Conservation (phyloP, 2,329 filamentous ascomycete genomes). For the Orbilia ellipsospora region DNA sequence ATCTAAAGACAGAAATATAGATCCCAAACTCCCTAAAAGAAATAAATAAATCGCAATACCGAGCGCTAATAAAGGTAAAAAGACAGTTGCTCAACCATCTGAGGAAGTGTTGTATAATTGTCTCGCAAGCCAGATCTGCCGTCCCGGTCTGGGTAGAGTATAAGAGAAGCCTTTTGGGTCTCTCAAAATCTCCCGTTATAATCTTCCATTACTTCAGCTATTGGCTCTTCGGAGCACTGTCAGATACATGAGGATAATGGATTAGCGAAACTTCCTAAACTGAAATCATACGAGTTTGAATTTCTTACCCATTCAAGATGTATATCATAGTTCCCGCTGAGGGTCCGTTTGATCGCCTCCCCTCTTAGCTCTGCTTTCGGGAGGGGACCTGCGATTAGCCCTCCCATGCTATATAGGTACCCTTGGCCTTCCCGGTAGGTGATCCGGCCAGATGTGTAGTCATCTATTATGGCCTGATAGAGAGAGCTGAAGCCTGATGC, state of each 20-base stretch:
- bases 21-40: no score
- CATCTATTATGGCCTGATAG: constrained; percentile 29
- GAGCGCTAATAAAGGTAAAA: no score
- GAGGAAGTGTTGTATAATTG: no score
- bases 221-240: constrained; percentile 25
- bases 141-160: no score
- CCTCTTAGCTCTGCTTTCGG: neutral
- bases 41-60: no score
- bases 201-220: constrained; percentile 15
- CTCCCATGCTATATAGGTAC: constrained; percentile 24
- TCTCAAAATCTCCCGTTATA: neutral
- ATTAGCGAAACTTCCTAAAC: neutral
- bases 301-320: constrained; percentile 19
- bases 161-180: neutral
- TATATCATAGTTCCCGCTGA: constrained; percentile 17
- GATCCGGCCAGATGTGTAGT: constrained; percentile 40
- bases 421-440: constrained; percentile 23
- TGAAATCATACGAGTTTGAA: neutral
- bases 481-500: constrained; percentile 22
- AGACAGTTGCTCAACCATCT: no score
- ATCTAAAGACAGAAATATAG: no score
- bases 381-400: constrained; percentile 17
- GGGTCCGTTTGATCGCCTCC: neutral
- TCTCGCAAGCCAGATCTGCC: no score
- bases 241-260: neutral